Base-by-base conservation (phyloP, 345 rosid genomes). In the Abelmoschus esculentus region DNA sequence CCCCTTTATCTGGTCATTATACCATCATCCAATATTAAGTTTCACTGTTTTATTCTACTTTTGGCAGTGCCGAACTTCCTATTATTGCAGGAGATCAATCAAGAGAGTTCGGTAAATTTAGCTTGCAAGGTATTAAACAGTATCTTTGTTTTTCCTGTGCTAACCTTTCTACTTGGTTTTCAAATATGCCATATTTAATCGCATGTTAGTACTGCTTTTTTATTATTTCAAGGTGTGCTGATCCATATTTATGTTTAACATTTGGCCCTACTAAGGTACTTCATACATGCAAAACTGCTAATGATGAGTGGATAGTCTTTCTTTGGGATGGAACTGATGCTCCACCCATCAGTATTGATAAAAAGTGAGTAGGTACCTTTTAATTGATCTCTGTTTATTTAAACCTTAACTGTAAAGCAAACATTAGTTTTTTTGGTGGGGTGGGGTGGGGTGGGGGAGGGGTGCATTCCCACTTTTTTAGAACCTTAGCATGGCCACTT, bases 251-350 rank as follows among this genome's bases (percentile, higher is more conserved):
- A 6, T 46, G 7, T 46, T 46, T 65, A 46, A 36, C 31, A 11
- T 59, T 60, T 60, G 65, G 55, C 75, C 60, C 32, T 53, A 22
- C 65, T 52, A 71, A 88, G 93, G 71, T 88, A 65, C 89, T 88
- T 55, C 87, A 83, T 76, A 68, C 67, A 8, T 74, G 69, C n/a
- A 77, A 88, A 65, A 73, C 71, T 75, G 66, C 77, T 36, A 61
- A 84, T 18, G 66, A 77, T 62, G 73, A 73, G 64, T 80, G 80
- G 85, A 78, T 84, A 74, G 79, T 65, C 74, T 77, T 83, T 75
- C 69, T 86, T 61, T 88, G 93, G 93, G 93, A 88, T 77, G 93
- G 93, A 61, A 88, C 89, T 70, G 93, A 88, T 79, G 69, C 78
- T 67, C 82, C 86, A 36, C 79, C 83, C 3, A 32, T 60, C 57